Evolutionary conservation across 2,329 filamentous ascomycete genomes (phyloP).

Genomic region (Trichoderma atrobrunneum): DNA sequence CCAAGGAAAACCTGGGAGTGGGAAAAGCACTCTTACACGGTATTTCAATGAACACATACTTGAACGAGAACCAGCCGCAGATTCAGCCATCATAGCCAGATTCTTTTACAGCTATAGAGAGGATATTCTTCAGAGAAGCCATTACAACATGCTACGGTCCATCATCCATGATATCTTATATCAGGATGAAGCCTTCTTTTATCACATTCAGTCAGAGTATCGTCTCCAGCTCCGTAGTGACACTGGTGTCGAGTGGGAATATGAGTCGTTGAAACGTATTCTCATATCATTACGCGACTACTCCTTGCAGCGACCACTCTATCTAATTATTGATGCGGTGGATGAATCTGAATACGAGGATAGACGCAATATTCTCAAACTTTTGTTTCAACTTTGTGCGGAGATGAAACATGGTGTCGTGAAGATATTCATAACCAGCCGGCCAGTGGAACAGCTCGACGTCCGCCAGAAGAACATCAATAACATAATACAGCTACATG

Average conservation of each 20-base stretch:
- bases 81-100: background rate
- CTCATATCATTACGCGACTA: background rate
- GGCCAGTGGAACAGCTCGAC: background rate
- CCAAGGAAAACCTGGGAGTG: background rate
- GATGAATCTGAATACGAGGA: background rate
- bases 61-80: background rate
- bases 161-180: background rate
- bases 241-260: background rate
- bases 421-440: background rate
- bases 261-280: background rate
- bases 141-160: background rate
- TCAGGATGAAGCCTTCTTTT: background rate
- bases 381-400: background rate
- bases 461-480: background rate
- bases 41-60: background rate
- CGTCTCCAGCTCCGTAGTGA: background rate
- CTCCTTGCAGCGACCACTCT: background rate
- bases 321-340: background rate
- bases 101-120: background rate
- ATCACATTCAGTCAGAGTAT: background rate
- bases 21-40: background rate
- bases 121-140: background rate
- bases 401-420: background rate
- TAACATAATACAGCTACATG: background rate
- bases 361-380: background rate